These are phyloP conservation scores for Rhododendron molle DNA, from an alignment of 148 eudicot species.

Conservation along the genomic window DNA sequence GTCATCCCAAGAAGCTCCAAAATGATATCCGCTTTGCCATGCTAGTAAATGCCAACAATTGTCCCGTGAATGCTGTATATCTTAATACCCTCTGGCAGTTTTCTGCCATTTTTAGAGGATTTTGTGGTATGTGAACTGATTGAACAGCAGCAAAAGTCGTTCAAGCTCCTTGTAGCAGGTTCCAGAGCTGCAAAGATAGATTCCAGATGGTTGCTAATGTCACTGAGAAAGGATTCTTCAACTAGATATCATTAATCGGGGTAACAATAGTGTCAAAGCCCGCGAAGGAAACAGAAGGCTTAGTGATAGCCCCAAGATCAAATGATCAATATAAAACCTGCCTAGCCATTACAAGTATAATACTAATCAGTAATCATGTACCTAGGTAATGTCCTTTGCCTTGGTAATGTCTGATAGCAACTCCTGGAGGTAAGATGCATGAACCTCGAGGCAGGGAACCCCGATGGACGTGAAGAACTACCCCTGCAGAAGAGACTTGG, in stretches of 20 bases:
- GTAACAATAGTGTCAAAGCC: neutral
- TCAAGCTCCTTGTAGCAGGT: neutral
- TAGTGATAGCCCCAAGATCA: neutral
- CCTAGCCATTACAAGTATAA: neutral
- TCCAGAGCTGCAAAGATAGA: neutral
- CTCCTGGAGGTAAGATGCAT: neutral
- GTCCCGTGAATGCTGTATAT: neutral
- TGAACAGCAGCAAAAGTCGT: neutral
- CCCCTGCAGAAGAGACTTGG: neutral
- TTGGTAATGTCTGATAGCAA: neutral
- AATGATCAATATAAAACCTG: neutral
- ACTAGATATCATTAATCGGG: neutral
- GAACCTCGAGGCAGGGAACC: neutral
- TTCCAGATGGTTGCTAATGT: neutral
- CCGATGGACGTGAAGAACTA: neutral
- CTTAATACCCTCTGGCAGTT: neutral
- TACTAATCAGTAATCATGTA: neutral
- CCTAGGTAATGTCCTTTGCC: neutral
- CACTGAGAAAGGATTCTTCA: neutral
- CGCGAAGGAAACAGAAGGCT: neutral
- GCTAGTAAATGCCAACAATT: neutral
- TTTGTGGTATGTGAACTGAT: neutral
- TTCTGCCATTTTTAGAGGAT: neutral
- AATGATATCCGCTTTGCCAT: neutral
- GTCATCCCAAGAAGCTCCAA: neutral